Evolutionary conservation across 2,329 filamentous ascomycete species (phyloP), one percentile per base, ranked within the genome.

Genomic region (Catunica adiposa): DNA sequence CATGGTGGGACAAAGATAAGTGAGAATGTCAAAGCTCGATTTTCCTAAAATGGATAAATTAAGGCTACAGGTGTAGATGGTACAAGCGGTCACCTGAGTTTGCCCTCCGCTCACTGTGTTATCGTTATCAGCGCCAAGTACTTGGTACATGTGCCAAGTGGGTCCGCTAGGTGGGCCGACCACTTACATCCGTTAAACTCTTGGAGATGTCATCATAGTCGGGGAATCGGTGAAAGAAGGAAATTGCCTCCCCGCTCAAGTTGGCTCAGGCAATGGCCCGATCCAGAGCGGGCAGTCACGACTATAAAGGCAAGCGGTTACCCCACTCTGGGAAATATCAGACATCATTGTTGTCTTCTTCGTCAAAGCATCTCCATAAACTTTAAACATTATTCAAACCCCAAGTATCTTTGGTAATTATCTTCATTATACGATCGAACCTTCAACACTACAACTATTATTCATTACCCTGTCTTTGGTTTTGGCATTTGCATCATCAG

Each of bases 121-220:
- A 38, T 40, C 31, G 31, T 52, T 52, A 52, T 52, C 31, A 52
- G 50, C 22, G 50, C 50, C 50, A 52, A 52, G 50, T 52, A 52
- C 50, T 38, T 52, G 17, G 31, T 52, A 52, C 50, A 11, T 52
- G n/a, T 23, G 9, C 31, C 15, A 52, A 52, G 50, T 52, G 50
- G 50, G 20, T 37, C 50, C 17, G 15, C 20, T 48, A 6, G 7
- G 5, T 48, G 20, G 11, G 38, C 15, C 11, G 26, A 20, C n/a
- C 44, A 48, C 23, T 48, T 48, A 23, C 23, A 48, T 48, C 9
- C 20, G 11, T 8, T 2, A 5, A 11, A 25, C 5, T 11, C 44
- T 48, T 48, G 44, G 44, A 48, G 44, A 48, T 48, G 15, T 14
- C 23, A 48, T n/a, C 23, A 29, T 25, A 8, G 17, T 2, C 22